Conservation (phyloP, 305 asterid species). For the Solanum hybrid region DNA sequence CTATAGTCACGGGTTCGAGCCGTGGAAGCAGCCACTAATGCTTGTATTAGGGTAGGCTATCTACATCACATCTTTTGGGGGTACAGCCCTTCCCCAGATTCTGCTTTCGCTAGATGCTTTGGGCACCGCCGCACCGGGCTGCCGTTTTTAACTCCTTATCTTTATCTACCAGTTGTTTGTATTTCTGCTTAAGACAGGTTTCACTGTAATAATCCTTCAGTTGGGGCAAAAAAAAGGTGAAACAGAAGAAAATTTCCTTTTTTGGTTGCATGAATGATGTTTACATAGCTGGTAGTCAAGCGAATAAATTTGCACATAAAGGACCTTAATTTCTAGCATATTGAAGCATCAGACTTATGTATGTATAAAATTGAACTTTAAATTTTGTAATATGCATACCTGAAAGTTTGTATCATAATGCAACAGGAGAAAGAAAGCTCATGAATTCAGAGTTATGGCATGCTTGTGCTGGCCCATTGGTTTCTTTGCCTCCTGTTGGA, state of each 20-base stretch:
- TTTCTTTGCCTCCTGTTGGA: conserved; percentile 83
- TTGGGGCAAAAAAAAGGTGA: neutral
- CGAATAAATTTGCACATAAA: neutral
- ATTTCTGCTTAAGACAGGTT: neutral
- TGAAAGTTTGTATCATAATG: neutral
- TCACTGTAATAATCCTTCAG: neutral
- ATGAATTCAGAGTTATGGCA: conserved; percentile 97
- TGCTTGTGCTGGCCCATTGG: conserved; percentile 98
- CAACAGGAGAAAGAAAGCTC: conserved; percentile 59
- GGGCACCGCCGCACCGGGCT: neutral
- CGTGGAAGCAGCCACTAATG: neutral
- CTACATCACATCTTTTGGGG: neutral
- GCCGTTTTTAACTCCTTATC: neutral
- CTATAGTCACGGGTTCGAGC: neutral
- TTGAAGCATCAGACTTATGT: neutral
- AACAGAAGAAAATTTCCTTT: neutral
- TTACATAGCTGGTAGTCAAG: neutral
- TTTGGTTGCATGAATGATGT: neutral
- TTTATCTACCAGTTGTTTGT: neutral
- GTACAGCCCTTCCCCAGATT: neutral
- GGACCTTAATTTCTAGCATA: neutral
- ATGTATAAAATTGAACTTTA: neutral
- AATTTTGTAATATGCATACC: neutral
- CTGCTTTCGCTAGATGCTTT: neutral
- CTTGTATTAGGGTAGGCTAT: neutral